Conservation (phyloP, 495 filamentous ascomycete species). For the Hypoxylon subgilvum region DNA sequence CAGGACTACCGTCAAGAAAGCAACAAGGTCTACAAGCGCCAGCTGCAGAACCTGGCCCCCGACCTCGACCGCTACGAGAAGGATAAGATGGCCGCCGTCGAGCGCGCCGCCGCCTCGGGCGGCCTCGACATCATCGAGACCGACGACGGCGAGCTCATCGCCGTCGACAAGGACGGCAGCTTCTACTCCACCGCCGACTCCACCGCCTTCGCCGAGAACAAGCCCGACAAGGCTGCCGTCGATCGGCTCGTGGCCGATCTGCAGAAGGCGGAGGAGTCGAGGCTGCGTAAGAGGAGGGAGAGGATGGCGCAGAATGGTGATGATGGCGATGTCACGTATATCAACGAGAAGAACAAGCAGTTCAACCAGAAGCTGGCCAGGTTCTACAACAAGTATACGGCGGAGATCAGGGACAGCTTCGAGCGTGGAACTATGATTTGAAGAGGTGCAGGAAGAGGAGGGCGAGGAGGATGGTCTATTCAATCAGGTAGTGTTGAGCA, state of each 20-base stretch:
- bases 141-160: conserved; percentile 90
- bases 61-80: conserved; percentile 83
- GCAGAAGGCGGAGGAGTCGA: conserved; percentile 83
- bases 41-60: conserved; percentile 72
- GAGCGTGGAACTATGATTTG: conserved; percentile 92
- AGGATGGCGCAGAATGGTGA: conserved; percentile 74
- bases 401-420: conserved; percentile 95
- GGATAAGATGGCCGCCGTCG: conserved; percentile 81
- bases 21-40: conserved; percentile 90
- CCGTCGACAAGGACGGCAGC: conserved; percentile 84
- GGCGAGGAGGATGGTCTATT: conserved; percentile 3
- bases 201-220: conserved; percentile 80
- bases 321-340: conserved; percentile 92
- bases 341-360: conserved; percentile 99
- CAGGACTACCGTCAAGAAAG: conserved; percentile 87
- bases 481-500: conserved; percentile 8
- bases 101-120: conserved; percentile 78
- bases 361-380: conserved; percentile 96
- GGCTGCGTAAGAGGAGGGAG: conserved; percentile 83
- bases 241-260: conserved; percentile 87
- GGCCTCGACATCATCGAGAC: conserved; percentile 92
- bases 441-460: conserved; percentile 20
- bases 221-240: conserved; percentile 86
- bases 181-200: conserved; percentile 89
- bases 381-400: conserved; percentile 99